A percentile compares a stretch with the other conserved stretches of the same genome.
These are phyloP conservation scores for Parmelia sp. DNA, from an alignment of 495 filamentous ascomycete species.

Conservation along the genomic window DNA sequence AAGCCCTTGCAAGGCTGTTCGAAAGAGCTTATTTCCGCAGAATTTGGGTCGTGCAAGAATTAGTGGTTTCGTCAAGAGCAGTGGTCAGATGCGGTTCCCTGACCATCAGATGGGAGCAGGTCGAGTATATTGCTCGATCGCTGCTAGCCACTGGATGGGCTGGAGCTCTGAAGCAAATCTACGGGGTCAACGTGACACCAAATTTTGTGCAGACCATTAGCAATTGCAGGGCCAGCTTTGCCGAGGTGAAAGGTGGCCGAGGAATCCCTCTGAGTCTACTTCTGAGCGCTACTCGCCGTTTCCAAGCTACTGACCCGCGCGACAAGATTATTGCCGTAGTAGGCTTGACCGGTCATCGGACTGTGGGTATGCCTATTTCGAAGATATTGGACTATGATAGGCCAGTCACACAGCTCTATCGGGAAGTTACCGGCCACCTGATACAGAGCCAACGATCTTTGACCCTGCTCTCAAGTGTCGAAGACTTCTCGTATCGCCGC, in stretches of 20 bases:
- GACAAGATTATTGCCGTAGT: slow-evolving; percentile 32
- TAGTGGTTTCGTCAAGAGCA: slow-evolving; percentile 4
- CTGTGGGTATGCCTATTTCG: not conserved
- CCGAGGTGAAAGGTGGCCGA: slow-evolving; percentile 3
- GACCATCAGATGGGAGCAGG: slow-evolving; percentile 3
- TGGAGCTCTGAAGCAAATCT: slow-evolving; percentile 9
- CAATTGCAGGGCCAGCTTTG: slow-evolving; percentile 9
- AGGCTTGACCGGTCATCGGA: slow-evolving; percentile 12
- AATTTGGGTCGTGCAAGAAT: slow-evolving; percentile 10
- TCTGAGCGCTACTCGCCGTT: slow-evolving; percentile 11
- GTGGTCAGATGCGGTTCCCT: slow-evolving; percentile 8
- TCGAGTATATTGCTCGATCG: slow-evolving; percentile 14
- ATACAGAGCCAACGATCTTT: slow-evolving; percentile 4
- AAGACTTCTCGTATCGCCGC: slow-evolving; percentile 5
- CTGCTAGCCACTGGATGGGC: slow-evolving; percentile 8
- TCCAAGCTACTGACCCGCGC: slow-evolving; percentile 26
- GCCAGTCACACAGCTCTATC: slow-evolving; percentile 12
- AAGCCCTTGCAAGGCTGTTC: slow-evolving; percentile 9
- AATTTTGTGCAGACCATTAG: slow-evolving; percentile 14
- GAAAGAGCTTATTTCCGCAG: slow-evolving; percentile 8
- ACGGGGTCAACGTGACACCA: slow-evolving; percentile 5
- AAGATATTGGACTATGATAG: slow-evolving; percentile 12
- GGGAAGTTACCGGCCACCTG: slow-evolving; percentile 11
- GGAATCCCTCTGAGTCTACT: slow-evolving; percentile 7
- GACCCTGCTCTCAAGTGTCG: slow-evolving; percentile 9